These are phyloP conservation scores for Metarhizium rileyi DNA, from an alignment of 2,329 filamentous ascomycete species.

Conservation along the genomic window DNA sequence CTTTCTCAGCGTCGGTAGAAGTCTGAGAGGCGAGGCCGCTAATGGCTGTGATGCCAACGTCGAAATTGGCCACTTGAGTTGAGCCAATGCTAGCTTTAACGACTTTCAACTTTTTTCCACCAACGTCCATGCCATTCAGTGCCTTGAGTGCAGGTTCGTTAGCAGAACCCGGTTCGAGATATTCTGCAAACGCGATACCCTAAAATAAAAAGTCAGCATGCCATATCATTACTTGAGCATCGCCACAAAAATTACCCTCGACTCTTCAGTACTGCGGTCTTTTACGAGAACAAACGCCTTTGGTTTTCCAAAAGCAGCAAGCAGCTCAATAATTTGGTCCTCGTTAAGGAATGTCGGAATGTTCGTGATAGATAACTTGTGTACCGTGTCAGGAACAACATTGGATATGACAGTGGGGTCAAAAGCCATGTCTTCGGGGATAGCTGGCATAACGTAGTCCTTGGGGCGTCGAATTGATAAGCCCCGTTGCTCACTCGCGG, in stretches of 20 bases:
- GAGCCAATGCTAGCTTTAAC: constrained; percentile 84
- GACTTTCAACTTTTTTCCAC: constrained; percentile 77
- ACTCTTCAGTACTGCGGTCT: constrained; percentile 76
- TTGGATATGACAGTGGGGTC: constrained; percentile 70
- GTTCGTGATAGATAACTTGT: constrained; percentile 90
- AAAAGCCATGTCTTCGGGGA: constrained; percentile 62
- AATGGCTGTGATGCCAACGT: constrained; percentile 96
- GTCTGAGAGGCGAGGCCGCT: constrained; percentile 92
- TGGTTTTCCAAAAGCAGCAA: constrained; percentile 84
- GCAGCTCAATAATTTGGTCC: constrained; percentile 81
- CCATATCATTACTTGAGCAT: neutral
- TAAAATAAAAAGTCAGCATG: constrained; percentile 27
- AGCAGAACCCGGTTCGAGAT: constrained; percentile 57
- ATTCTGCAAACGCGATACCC: constrained; percentile 97
- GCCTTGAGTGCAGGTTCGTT: constrained; percentile 85
- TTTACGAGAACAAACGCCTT: constrained; percentile 89
- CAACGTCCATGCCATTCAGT: constrained; percentile 86
- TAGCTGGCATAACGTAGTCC: constrained; percentile 88
- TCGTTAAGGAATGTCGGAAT: constrained; percentile 82
- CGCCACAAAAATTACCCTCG: constrained; percentile 50
- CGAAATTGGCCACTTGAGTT: constrained; percentile 83
- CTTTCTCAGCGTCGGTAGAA: constrained; percentile 66
- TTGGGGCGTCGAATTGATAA: constrained; percentile 80
- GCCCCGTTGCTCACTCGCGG: constrained; percentile 44
- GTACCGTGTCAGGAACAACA: constrained; percentile 79